Percentiles rank a stretch among this genome's conserved stretches.
Conservation (phyloP, 2,329 filamentous ascomycete species). For the Cladorrhinum sp. region DNA sequence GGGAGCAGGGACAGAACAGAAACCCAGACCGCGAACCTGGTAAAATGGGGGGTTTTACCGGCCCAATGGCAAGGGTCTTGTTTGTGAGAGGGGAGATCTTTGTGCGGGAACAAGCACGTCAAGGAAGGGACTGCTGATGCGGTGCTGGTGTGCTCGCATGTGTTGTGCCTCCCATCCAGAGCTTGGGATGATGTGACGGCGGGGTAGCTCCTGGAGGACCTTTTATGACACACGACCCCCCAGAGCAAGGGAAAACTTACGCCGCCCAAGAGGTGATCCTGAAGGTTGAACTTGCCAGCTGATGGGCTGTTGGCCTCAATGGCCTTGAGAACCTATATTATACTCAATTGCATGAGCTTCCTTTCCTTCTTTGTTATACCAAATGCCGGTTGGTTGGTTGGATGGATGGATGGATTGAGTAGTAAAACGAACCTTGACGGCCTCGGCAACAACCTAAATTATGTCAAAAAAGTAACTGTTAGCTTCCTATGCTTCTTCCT, state of each 20-base stretch:
- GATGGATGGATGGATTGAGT: neutral
- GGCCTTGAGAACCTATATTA: slow-evolving; percentile 66
- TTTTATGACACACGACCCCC: neutral
- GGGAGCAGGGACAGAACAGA: neutral
- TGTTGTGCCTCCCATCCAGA: neutral
- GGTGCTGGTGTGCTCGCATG: neutral
- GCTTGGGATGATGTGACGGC: neutral
- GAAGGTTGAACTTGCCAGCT: slow-evolving; percentile 77
- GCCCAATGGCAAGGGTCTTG: too few species aligned
- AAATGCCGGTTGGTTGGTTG: too few species aligned
- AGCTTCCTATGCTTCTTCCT: slow-evolving; percentile 3
- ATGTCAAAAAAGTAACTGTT: slow-evolving; percentile 1
- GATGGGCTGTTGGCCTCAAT: slow-evolving; percentile 70
- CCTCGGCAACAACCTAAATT: slow-evolving; percentile 73
- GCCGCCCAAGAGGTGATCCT: slow-evolving; percentile 86
- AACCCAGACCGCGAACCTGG: neutral
- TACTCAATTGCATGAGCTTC: neutral
- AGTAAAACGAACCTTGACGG: slow-evolving; percentile 64
- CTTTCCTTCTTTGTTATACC: neutral
- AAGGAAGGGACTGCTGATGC: neutral
- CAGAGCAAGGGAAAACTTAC: slow-evolving; percentile 54
- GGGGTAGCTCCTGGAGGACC: slow-evolving; percentile 9
- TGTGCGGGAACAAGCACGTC: too few species aligned
- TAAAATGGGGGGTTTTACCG: too few species aligned
- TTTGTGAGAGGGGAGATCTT: too few species aligned